phyloP scores from a whole-genome alignment of 345 rosid species.

The Eucalyptus regnans region DNA sequence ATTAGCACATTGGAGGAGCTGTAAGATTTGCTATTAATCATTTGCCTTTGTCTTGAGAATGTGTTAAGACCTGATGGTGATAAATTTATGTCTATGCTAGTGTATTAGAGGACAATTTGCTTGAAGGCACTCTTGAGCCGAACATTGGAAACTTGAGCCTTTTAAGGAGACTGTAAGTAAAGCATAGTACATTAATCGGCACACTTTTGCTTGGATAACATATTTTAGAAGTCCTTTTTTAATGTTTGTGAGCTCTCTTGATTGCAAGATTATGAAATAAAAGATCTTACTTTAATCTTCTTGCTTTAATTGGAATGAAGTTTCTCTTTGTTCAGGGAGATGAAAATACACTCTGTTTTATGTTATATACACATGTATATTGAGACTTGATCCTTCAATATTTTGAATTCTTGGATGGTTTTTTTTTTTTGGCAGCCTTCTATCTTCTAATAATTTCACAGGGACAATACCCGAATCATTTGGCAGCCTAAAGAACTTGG shows the following conservation, averaged over 20 bases:
- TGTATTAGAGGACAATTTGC: conserved; percentile 46
- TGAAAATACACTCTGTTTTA: background rate
- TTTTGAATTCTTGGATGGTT: background rate
- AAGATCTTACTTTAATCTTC: background rate
- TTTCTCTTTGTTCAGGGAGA: background rate
- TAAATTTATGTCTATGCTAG: conserved; percentile 7
- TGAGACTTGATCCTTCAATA: background rate
- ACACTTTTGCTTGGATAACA: background rate
- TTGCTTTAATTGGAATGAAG: background rate
- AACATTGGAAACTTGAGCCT: conserved; percentile 47
- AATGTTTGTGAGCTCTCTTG: background rate
- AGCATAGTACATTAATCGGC: background rate
- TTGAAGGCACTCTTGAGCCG: conserved; percentile 49
- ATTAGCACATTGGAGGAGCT: conserved; percentile 34
- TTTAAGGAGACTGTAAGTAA: conserved; percentile 19
- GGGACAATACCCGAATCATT: conserved; percentile 68
- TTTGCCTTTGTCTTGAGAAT: background rate
- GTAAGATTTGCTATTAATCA: conserved; percentile 26
- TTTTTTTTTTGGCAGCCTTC: conserved; percentile 21
- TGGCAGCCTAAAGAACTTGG: conserved; percentile 44
- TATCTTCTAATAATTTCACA: conserved; percentile 60
- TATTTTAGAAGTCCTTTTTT: background rate
- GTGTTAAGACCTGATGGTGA: background rate
- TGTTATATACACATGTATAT: background rate
- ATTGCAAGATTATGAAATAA: background rate